Evolutionary conservation across 1,139 yeast genomes (phyloP).

Genomic region (Kodamaea suecica): DNA sequence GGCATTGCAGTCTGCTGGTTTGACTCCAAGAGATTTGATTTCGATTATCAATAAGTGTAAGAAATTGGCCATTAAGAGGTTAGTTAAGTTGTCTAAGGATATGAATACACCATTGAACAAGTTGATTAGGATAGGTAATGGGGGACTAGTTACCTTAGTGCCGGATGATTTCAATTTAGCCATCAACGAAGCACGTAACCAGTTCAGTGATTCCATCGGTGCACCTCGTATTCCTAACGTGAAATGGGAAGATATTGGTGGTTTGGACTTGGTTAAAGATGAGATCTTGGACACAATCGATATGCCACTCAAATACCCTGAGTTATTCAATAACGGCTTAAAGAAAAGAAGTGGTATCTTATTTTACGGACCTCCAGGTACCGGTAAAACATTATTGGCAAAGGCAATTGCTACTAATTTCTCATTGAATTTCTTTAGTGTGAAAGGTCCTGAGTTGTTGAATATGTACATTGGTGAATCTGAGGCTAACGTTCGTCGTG

Average conservation of each 20-base stretch:
- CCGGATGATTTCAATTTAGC: slow-evolving; percentile 71
- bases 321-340: slow-evolving; percentile 79
- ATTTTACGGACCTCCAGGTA: slow-evolving; percentile 98
- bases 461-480: slow-evolving; percentile 99
- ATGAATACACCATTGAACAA: slow-evolving; percentile 20
- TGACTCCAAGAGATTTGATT: slow-evolving; percentile 78
- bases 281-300: slow-evolving; percentile 95
- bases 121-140: slow-evolving; percentile 38
- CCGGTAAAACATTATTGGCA: slow-evolving; percentile 92
- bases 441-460: slow-evolving; percentile 90
- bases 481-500: slow-evolving; percentile 93
- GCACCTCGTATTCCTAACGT: slow-evolving; percentile 96
- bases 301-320: slow-evolving; percentile 92
- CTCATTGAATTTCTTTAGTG: slow-evolving; percentile 89
- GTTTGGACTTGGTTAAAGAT: slow-evolving; percentile 81
- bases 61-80: slow-evolving; percentile 51
- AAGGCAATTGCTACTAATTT: slow-evolving; percentile 96
- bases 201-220: slow-evolving; percentile 91
- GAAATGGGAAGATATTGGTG: slow-evolving; percentile 94
- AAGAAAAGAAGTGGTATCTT: slow-evolving; percentile 92
- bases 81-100: slow-evolving; percentile 26
- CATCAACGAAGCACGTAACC: slow-evolving; percentile 78
- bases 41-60: slow-evolving; percentile 71
- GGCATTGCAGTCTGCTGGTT: slow-evolving; percentile 88
- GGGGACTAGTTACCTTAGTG: slow-evolving; percentile 54